Percentiles rank a stretch among this genome's conserved stretches.
These are phyloP conservation scores for Pseudocercospora macadamiae DNA, from an alignment of 2,329 filamentous ascomycete genomes.

Conservation along the genomic window DNA sequence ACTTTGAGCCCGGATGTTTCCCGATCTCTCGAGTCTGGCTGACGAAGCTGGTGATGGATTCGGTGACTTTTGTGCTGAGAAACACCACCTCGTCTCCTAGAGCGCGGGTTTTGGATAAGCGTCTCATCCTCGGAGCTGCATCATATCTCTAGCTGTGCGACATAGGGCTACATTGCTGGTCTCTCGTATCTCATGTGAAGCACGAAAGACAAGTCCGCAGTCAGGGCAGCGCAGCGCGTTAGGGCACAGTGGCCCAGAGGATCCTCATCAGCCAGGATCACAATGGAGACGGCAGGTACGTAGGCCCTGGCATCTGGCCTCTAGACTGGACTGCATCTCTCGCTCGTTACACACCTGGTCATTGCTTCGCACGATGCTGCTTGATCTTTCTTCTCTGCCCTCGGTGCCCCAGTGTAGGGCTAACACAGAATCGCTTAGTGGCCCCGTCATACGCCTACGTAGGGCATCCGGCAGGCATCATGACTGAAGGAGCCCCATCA, in stretches of 20 bases:
- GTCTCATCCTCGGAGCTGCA: background rate
- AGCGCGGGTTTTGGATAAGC: background rate
- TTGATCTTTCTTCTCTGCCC: background rate
- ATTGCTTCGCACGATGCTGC: constrained; percentile 3
- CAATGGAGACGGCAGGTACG: constrained; percentile 15
- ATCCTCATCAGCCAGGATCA: constrained; percentile 9
- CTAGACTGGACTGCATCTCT: constrained; percentile 1
- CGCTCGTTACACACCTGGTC: background rate
- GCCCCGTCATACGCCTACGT: constrained; percentile 7
- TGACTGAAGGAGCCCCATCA: constrained; percentile 8
- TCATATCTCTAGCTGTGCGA: background rate
- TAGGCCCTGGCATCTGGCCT: constrained; percentile 1
- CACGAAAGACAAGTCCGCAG: background rate
- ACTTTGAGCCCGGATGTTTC: background rate
- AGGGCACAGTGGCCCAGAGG: constrained; percentile 1
- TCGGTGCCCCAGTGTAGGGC: constrained; percentile 3
- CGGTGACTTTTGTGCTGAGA: background rate
- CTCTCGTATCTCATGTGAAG: background rate
- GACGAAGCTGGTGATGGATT: background rate
- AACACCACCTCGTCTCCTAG: background rate
- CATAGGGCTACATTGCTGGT: background rate
- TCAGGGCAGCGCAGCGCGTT: background rate
- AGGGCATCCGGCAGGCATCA: constrained; percentile 12
- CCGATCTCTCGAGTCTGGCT: background rate
- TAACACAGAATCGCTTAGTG: constrained; percentile 12